Evolutionary conservation across 148 eudicot genomes (phyloP), one percentile per base, ranked within the genome.

Genomic region (Heliosperma pusillum): DNA sequence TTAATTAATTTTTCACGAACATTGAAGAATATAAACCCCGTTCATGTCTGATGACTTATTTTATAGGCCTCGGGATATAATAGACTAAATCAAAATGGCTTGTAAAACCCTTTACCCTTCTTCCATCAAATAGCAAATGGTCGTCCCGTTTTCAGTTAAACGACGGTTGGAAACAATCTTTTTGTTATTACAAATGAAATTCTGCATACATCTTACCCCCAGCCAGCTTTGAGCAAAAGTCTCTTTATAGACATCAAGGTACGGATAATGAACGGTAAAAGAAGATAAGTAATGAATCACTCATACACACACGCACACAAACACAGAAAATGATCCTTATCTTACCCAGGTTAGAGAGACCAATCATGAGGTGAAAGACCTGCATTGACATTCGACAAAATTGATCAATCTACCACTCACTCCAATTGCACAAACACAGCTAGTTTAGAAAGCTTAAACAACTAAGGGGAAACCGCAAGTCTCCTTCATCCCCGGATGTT

Each of bases 331-430:
- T 47, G 62, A 71, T 45, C 40, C 66, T 70, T 57, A 77, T 55
- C 89, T 86, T 86, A 92, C 97, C 97, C 68, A 84, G 42, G 81
- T 90, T 92, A 59, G 89, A 87, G 71, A 87, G 85, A 65, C 97
- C 97, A 77, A 92, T 90, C 85, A 92, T 71, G 63, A 90, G 78
- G 80, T 92, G 97, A 82, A 92, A 90, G 71, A 92, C 97, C 97
- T 92, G 89, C 83, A 83, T 75, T 76, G 73, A 71, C 61, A 82
- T 24, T 65, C 68, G 21, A 65, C 80, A 44, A 69, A 60, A 80
- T 72, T 81, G 72, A 27, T 66, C 36, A 73, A 44, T 27, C 30
- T 63, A 29, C 30, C 26, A 30, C 50, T 63, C 17, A 36, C 42
- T 36, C 50, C 17, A 71, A 70, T 29, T 58, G 17, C 1, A 69